Evolutionary conservation across 306 rosid species (phyloP), one percentile per base, ranked within the genome.

Genomic region (Rubus parviflorus): DNA sequence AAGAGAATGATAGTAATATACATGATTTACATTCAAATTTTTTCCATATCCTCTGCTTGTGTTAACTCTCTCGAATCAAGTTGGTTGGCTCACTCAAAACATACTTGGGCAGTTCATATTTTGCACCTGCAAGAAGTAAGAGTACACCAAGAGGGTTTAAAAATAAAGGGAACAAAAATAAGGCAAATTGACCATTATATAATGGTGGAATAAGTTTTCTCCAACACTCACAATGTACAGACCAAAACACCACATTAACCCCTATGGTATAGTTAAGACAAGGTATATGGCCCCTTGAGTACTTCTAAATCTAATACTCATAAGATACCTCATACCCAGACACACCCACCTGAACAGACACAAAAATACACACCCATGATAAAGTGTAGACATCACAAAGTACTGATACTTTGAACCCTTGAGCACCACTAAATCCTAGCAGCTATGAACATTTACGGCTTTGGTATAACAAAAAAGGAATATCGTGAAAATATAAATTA

Each of bases 71-170:
- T 43, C 75, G 91, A 77, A 96, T 96, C 90, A 92, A 71, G 92
- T 96, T 96, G 82, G 97, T 91, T 46, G 99, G 99, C 86, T 96
- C 99, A 49, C 98, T 96, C 94, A 96, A 84, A 73, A 96, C 99
- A 70, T 96, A 92, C 89, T 91, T 96, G 30, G 99, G 99, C 52
- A 96, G 88, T 70, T 96, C 99, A 54, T 96, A 96, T 88, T 92
- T 92, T 5, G 98, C 97, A 40, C 99, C 99, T 96, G 92, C 85
- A 79, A 83, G 23, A 76, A 72, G 62, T 48, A 1, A 48, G 42
- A 45, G 10, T 22, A n/a, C 25, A 48, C 38, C 49, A 52, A 52
- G 57, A 17, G 56, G 41, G 14, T 6, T 76, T 15, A 7, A 38
- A 38, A 69, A 25, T n/a, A 16, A 37, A 37, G 76, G 35, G 19